Conservation (phyloP, 2,329 filamentous ascomycete genomes). For the Fusarium tanahbumbuense region DNA sequence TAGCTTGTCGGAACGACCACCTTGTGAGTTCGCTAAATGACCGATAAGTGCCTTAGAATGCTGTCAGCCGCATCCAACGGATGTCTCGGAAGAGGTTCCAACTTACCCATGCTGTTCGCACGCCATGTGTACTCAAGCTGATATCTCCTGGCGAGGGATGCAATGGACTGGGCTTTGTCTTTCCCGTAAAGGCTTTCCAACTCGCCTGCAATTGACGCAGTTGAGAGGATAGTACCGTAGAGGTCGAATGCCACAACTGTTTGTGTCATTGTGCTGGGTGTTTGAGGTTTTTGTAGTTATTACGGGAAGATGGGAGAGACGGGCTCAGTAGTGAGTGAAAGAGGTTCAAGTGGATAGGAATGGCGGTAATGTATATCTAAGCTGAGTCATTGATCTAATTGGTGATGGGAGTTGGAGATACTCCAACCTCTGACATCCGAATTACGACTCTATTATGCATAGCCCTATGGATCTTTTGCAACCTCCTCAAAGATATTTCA, state of each 20-base stretch:
- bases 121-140: slow-evolving; percentile 85
- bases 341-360: background rate
- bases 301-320: background rate
- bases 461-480: background rate
- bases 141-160: slow-evolving; percentile 72
- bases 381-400: background rate
- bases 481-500: background rate
- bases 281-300: background rate
- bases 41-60: slow-evolving; percentile 57
- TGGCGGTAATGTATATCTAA: background rate
- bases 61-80: background rate
- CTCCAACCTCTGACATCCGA: background rate
- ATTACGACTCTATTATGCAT: background rate
- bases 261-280: slow-evolving; percentile 38
- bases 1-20: slow-evolving; percentile 71
- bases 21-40: slow-evolving; percentile 71
- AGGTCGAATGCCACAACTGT: slow-evolving; percentile 77
- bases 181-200: slow-evolving; percentile 68
- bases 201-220: slow-evolving; percentile 72
- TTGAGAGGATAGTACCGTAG: slow-evolving; percentile 80
- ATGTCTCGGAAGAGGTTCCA: background rate
- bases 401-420: background rate
- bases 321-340: background rate
- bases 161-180: slow-evolving; percentile 67
- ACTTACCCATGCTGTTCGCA: slow-evolving; percentile 77